Base-by-base conservation (phyloP, 495 filamentous ascomycete species). In the Podospora pseudocomata region DNA sequence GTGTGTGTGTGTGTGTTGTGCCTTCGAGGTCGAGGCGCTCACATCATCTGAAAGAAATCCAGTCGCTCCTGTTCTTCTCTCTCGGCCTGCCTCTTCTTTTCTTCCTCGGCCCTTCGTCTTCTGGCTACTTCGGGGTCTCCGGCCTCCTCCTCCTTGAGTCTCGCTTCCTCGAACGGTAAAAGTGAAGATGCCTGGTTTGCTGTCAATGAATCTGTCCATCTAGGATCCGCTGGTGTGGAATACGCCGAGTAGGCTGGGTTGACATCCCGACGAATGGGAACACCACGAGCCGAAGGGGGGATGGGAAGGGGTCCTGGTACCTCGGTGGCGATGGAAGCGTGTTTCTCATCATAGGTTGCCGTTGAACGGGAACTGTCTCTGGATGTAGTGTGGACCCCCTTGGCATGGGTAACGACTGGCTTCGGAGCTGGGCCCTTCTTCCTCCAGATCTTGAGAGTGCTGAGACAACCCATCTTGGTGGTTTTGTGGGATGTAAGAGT, bases 21-120 rank as follows among this genome's bases (percentile, higher is more conserved):
- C 32, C 30, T 9, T 58, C 19, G 20, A 58, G 13, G 39, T 13
- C 39, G 23, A 20, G 56, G 11, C 19, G 19, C n/a, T 73, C 67
- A 76, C 68, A 76, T 67, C 74, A 73, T 73, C 65, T 76, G 74
- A 59, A 76, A 72, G 57, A 76, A 76, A 27, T 76, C 72, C 58
- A 73, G 32, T 3, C 74, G 63, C 27, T 76, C 74, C 61, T 75
- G 74, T 64, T 76, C 74, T 63, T 76, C 74, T 63, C 68, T 32
- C 30, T 71, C 70, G 20, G 71, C 68, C 39, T 49, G 39, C 64
- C 70, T 73, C 32, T 49, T 49, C 19, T 59, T 20, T 30, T 65
- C 65, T 49, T 67, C 65, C 19, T 67, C 63, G 20, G 71, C 67
- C 54, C 54, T 65, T 58, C 65, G 70, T 9, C 65, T 68, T 54